Evolutionary conservation across 257 asterid genomes (phyloP), one percentile per base, ranked within the genome.

Genomic region (Jacaranda copaia): DNA sequence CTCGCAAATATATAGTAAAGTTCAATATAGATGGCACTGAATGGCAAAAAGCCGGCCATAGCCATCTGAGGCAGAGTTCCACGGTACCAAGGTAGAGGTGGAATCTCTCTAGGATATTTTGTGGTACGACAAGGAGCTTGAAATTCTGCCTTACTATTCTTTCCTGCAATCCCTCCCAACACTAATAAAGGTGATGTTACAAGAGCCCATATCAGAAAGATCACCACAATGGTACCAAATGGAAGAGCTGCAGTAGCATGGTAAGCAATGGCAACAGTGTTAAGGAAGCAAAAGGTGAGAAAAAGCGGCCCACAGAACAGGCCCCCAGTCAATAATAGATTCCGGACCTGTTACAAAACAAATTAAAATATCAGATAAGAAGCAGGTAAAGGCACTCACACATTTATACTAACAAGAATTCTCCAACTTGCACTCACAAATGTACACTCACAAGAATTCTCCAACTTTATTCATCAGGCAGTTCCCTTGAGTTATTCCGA

Each of bases 41-140:
- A 93, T 3, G 98, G 98, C 85, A 93, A 85, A 78, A 93, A 93
- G 40, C 98, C 98, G 51, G 98, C 97, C 98, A 93, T 93, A 38
- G 98, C 94, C 98, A 93, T 93, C 85, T 93, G 98, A 3, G 98
- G 98, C 8, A 93, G 76, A 25, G 96, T 76, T 67, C 87, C 91
- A 67, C 98, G 92, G 68, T 93, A 93, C 98, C 98, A 93, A 68
- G 94, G 98, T 40, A 87, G 74, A 35, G 90, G 84, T 66, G 98
- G 98, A 64, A 93, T 89, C 77, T 91, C 98, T 74, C 98, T 81
- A 0, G 98, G 97, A 67, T 92, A 92, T 78, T 92, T 93, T 49
- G 98, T 93, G 7, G 98, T 93, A 15, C 96, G 97, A 48, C 81
- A 76, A 8, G 98, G 98, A 76, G 98, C 98, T 86, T 93, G 97